Base-by-base conservation (phyloP, 2,329 filamentous ascomycete species). In the Cladobotryum mycophilum region DNA sequence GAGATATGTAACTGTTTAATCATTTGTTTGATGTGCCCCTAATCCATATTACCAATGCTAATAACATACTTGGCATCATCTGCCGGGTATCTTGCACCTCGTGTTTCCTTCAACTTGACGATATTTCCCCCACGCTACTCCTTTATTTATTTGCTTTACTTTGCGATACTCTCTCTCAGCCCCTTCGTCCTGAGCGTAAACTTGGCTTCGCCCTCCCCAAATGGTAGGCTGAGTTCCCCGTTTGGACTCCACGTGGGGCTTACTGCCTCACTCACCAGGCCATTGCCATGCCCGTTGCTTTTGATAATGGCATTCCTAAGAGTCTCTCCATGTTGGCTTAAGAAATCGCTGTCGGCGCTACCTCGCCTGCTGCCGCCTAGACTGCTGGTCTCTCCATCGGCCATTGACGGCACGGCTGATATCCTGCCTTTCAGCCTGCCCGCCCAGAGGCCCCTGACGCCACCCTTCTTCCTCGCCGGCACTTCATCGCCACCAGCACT, bases 401-500 rank as follows among this genome's bases (percentile, higher is more conserved):
- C 54, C 11, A 57, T 56, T 3, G 58, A 61, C 68, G 49, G 51
- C 15, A 65, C 56, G 13, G 56, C 60, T 1, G 62, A 62, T 51
- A 64, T 52, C 43, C 67, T 60, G 15, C 70, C 67, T 37, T 70
- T 71, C 25, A 77, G 58, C 33, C 75, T 66, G 0, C 78, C 78
- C 0, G 71, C 71, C 70, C 79, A 78, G 2, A 85, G 63, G 0
- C 81, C 82, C 25, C 80, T 69, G 0, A 85, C 76, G 9, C 81
- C 82, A 12, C 82, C 82, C 38, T 73, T 73, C 55, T 82, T 85
- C 37, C 82, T 71, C 60, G 79, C 78, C 0, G 82, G 82, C 2
- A 85, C 66, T 51, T 85, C 78, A 25, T 80, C 78, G 1, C 66
- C 85, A 0, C 90, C 90, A 0, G 90, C 89, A 33, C 88, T 93